Evolutionary conservation across 2,329 filamentous ascomycete species (phyloP).

Genomic region (Cylindrodendrum hubeiense): DNA sequence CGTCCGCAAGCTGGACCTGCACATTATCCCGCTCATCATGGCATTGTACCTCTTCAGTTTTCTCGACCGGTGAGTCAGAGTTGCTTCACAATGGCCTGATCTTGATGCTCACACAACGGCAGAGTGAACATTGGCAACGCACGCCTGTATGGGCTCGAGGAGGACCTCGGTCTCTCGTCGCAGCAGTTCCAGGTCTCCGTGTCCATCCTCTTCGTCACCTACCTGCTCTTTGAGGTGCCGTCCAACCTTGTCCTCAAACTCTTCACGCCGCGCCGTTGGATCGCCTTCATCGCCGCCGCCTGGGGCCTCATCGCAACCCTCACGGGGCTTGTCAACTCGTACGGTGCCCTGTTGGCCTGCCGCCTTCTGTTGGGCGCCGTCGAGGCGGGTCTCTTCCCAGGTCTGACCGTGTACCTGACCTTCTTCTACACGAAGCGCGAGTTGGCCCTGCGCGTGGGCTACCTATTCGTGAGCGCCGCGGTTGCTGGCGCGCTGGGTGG

Average conservation of each 20-base stretch:
- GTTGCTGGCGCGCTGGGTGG: conserved; percentile 80
- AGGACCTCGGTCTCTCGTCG: conserved; percentile 69
- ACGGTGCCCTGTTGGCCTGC: conserved; percentile 74
- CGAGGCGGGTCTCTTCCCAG: conserved; percentile 79
- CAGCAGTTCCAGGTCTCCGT: conserved; percentile 78
- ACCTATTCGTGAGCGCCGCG: conserved; percentile 78
- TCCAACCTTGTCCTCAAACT: conserved; percentile 75
- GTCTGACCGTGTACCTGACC: conserved; percentile 77
- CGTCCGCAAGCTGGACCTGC: conserved; percentile 73
- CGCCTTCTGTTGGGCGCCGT: conserved; percentile 76
- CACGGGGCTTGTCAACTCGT: conserved; percentile 76
- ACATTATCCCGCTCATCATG: conserved; percentile 76
- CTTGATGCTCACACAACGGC: conserved; percentile 24
- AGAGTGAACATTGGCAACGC: conserved; percentile 82
- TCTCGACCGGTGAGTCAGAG: conserved; percentile 72
- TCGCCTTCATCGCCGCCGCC: conserved; percentile 72
- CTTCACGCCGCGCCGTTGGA: conserved; percentile 71
- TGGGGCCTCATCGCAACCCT: conserved; percentile 79
- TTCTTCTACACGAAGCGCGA: conserved; percentile 83
- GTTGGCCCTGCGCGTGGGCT: conserved; percentile 78
- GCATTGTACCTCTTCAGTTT: conserved; percentile 81
- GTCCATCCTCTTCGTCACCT: conserved; percentile 77
- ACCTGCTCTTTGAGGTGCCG: conserved; percentile 71
- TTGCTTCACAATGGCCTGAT: conserved; percentile 6
- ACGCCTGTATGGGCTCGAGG: conserved; percentile 73